Evolutionary conservation across 1,284 basidiomycete genomes (phyloP).

Genomic region (Mrakiaceae sp.): DNA sequence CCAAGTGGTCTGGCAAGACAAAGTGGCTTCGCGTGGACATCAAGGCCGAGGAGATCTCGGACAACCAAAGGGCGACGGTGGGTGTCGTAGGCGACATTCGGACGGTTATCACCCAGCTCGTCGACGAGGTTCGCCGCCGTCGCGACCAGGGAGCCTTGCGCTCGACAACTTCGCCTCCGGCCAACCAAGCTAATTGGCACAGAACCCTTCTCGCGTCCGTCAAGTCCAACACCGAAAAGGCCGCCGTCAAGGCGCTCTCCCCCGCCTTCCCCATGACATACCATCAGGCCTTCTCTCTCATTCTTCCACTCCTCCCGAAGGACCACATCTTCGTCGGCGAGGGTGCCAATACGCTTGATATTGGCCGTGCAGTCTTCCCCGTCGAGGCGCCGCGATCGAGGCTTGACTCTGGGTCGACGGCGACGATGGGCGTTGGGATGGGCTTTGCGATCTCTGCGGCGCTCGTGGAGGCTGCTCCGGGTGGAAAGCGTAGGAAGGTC

Average conservation of each 20-base stretch:
- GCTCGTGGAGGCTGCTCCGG: conserved; percentile 1
- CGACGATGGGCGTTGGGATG: conserved; percentile 22
- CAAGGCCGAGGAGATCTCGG: conserved; percentile 17
- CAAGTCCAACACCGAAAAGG: conserved; percentile 17
- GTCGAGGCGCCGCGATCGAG: conserved; percentile 19
- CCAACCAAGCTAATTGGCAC: conserved; percentile 17
- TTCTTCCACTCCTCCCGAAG: conserved; percentile 17
- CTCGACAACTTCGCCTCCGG: background rate
- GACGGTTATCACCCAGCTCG: conserved; percentile 18
- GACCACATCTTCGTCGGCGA: conserved; percentile 20
- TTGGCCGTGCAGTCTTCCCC: conserved; percentile 21
- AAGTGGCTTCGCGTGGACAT: conserved; percentile 22
- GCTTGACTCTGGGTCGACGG: conserved; percentile 20
- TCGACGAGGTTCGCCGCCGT: background rate
- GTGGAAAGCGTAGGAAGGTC: conserved; percentile 17
- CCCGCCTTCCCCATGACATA: conserved; percentile 17
- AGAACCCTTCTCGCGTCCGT: conserved; percentile 16
- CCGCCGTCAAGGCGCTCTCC: conserved; percentile 14
- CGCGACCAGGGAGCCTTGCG: background rate
- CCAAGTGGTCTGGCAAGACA: conserved; percentile 19
- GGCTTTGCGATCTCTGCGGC: conserved; percentile 20
- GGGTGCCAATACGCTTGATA: conserved; percentile 22
- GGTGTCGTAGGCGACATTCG: conserved; percentile 19
- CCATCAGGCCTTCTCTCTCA: conserved; percentile 20
- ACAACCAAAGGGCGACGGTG: conserved; percentile 18